Evolutionary conservation across 2,329 filamentous ascomycete genomes (phyloP).

Genomic region (Xylaria polymorpha): DNA sequence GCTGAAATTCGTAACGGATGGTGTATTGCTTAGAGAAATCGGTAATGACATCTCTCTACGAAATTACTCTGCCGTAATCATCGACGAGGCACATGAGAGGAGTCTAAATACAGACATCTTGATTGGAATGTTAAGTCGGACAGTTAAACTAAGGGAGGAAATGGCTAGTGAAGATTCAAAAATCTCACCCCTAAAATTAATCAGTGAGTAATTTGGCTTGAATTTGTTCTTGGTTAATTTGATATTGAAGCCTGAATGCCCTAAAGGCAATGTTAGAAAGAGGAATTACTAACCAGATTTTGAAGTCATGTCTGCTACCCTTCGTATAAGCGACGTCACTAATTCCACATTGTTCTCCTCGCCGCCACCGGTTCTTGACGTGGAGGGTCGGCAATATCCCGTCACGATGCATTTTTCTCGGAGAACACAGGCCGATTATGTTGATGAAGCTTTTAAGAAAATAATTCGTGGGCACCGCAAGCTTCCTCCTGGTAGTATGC

Average conservation of each 20-base stretch:
- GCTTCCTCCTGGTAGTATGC: conserved; percentile 87
- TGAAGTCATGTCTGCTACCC: conserved; percentile 89
- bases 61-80: conserved; percentile 93
- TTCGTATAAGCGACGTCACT: conserved; percentile 90
- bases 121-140: conserved; percentile 95
- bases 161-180: conserved; percentile 77
- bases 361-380: conserved; percentile 85
- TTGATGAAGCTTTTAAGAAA: conserved; percentile 90
- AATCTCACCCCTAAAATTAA: conserved; percentile 84
- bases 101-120: conserved; percentile 98
- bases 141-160: conserved; percentile 83
- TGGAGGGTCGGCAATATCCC: conserved; percentile 90
- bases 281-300: conserved; percentile 15
- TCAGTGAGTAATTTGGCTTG: conserved; percentile 59
- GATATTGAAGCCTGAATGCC: neutral
- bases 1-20: conserved; percentile 99
- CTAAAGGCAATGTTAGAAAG: too few relatives aligned
- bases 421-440: conserved; percentile 85
- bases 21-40: conserved; percentile 91
- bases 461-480: conserved; percentile 89
- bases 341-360: conserved; percentile 82
- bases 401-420: conserved; percentile 91
- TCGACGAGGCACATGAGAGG: conserved; percentile 96
- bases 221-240: neutral
- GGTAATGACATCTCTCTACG: conserved; percentile 86